A percentile compares a stretch with the other conserved stretches of the same genome.
phyloP scores from a whole-genome alignment of 2,329 filamentous ascomycete species.

The Akanthomyces lecanii region DNA sequence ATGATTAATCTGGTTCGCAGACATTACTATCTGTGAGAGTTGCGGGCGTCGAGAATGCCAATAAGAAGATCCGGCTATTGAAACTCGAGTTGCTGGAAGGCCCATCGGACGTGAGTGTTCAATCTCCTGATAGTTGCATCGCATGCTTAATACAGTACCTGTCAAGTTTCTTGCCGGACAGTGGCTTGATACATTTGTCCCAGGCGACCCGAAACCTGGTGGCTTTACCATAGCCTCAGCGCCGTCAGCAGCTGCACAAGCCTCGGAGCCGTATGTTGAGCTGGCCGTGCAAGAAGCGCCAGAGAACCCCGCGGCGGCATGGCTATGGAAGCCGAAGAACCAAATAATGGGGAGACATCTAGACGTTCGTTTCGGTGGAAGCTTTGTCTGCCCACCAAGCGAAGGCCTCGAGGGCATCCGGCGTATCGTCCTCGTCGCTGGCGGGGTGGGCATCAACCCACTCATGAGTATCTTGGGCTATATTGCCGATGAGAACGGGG shows the following conservation, averaged over 20 bases:
- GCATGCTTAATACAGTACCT: background rate
- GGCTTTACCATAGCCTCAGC: constrained; percentile 86
- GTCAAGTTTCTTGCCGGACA: constrained; percentile 72
- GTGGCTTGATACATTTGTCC: constrained; percentile 82
- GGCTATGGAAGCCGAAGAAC: constrained; percentile 60
- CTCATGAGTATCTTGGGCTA: constrained; percentile 68
- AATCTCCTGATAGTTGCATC: background rate
- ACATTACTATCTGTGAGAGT: constrained; percentile 59
- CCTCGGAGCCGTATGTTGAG: constrained; percentile 55
- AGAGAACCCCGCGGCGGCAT: constrained; percentile 67
- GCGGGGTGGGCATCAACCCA: constrained; percentile 80
- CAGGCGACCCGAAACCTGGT: constrained; percentile 64
- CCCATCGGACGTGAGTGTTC: constrained; percentile 42
- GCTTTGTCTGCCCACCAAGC: constrained; percentile 72
- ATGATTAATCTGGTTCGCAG: constrained; percentile 20
- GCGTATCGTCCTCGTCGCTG: constrained; percentile 70
- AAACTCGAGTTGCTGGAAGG: constrained; percentile 53
- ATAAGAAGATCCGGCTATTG: constrained; percentile 64
- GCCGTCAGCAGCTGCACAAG: constrained; percentile 48
- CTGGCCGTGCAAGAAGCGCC: constrained; percentile 72
- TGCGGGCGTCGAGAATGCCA: constrained; percentile 58
- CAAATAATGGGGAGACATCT: constrained; percentile 58
- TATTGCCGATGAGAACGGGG: constrained; percentile 42
- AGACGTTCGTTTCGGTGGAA: constrained; percentile 70
- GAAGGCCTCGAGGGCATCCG: constrained; percentile 43